These are phyloP conservation scores for Pseudogymnoascus sp. DNA, from an alignment of 2,329 filamentous ascomycete species.

Conservation along the genomic window DNA sequence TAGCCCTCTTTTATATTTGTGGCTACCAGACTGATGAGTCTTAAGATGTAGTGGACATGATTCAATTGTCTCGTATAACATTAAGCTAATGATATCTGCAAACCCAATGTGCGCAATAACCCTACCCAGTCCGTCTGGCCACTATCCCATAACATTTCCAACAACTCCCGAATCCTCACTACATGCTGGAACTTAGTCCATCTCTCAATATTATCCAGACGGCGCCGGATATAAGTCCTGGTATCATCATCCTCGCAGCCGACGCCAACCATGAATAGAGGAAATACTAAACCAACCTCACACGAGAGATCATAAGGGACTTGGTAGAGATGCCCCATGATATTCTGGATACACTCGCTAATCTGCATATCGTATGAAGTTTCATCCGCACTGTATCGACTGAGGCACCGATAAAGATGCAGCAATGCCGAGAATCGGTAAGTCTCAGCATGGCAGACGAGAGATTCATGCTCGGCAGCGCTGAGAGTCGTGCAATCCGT, in stretches of 20 bases:
- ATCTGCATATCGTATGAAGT: slow-evolving; percentile 6
- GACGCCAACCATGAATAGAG: slow-evolving; percentile 15
- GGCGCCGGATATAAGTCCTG: slow-evolving; percentile 11
- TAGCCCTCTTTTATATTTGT: too few species aligned
- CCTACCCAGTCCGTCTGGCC: slow-evolving; percentile 16
- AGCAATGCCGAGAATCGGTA: slow-evolving; percentile 16
- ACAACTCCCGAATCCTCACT: slow-evolving; percentile 10
- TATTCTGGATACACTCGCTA: slow-evolving; percentile 10
- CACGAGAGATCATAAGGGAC: slow-evolving; percentile 13
- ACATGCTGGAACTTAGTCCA: slow-evolving; percentile 16
- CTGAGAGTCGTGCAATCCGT: neutral
- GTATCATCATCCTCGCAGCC: slow-evolving; percentile 1
- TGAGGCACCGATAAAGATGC: slow-evolving; percentile 14
- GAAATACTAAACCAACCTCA: slow-evolving; percentile 14
- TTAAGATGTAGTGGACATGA: too few species aligned
- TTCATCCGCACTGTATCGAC: neutral
- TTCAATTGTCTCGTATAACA: neutral
- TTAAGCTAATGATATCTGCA: slow-evolving; percentile 16
- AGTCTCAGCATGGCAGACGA: slow-evolving; percentile 16
- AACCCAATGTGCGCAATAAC: slow-evolving; percentile 12
- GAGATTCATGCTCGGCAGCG: neutral
- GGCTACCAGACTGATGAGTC: too few species aligned
- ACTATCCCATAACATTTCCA: slow-evolving; percentile 13
- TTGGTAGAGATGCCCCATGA: slow-evolving; percentile 13
- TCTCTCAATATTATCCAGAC: slow-evolving; percentile 12